These are phyloP conservation scores for Annona squamosa DNA, from an alignment of 164 flowering plant genomes.

Conservation along the genomic window DNA sequence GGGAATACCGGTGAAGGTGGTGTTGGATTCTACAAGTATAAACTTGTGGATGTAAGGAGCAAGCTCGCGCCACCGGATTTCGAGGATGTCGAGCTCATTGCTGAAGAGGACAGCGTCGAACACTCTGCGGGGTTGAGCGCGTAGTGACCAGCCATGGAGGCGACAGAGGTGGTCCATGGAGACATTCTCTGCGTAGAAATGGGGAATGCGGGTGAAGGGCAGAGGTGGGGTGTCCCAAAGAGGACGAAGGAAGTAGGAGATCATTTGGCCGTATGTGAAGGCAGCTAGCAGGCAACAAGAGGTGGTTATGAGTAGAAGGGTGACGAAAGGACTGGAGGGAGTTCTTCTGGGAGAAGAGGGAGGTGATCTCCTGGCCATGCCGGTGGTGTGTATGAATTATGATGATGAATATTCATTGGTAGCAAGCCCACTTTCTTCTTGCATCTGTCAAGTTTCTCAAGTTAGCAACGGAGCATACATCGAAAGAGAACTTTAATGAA, in stretches of 20 bases:
- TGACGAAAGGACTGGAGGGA: constrained; percentile 4
- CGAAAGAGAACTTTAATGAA: no score
- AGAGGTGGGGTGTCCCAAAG: constrained; percentile 36
- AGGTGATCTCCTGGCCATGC: constrained; percentile 13
- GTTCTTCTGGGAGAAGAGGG: constrained; percentile 3
- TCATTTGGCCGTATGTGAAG: constrained; percentile 14
- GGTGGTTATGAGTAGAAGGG: constrained; percentile 7
- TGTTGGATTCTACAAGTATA: constrained; percentile 27
- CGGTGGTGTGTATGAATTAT: background rate
- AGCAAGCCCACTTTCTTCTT: no score
- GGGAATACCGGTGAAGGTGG: constrained; percentile 32
- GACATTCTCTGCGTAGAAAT: constrained; percentile 31
- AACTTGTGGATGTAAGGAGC: constrained; percentile 24
- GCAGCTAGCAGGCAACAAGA: constrained; percentile 7
- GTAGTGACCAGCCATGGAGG: constrained; percentile 36
- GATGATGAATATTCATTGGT: background rate
- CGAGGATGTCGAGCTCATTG: constrained; percentile 36
- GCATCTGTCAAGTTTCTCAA: no score
- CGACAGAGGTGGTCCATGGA: constrained; percentile 24
- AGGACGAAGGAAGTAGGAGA: constrained; percentile 31
- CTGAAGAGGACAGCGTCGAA: constrained; percentile 33
- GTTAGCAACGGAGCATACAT: no score
- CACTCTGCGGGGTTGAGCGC: constrained; percentile 24
- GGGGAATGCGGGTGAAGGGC: constrained; percentile 27
- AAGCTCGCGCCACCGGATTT: constrained; percentile 30